These are phyloP conservation scores for Stachybotrys elegans DNA, from an alignment of 2,329 filamentous ascomycete species.

Conservation along the genomic window DNA sequence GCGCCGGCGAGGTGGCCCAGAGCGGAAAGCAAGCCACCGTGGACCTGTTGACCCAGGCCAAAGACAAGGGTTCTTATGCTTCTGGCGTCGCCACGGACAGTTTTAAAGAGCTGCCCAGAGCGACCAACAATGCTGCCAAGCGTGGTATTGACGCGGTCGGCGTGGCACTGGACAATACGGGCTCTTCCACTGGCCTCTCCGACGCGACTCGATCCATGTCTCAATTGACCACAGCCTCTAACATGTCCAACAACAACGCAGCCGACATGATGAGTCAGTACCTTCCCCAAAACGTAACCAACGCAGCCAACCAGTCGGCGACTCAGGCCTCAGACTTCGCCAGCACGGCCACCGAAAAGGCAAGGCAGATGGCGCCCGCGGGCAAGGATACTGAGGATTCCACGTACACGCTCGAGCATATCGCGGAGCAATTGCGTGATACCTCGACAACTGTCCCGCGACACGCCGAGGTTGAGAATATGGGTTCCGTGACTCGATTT, in stretches of 20 bases:
- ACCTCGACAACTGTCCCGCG: not conserved
- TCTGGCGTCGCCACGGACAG: not conserved
- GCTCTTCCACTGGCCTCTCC: not conserved
- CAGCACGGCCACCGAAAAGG: not conserved
- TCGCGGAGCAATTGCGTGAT: not conserved
- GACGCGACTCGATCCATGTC: not conserved
- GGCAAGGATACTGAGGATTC: not conserved
- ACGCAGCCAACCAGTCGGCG: not conserved
- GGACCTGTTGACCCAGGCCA: not conserved
- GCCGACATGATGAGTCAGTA: not conserved
- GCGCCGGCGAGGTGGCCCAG: not conserved
- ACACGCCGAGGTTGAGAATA: not conserved
- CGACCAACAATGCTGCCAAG: not conserved
- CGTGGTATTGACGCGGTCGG: not conserved
- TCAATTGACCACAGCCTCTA: not conserved
- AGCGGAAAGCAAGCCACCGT: constrained; percentile 7
- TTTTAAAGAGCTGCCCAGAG: not conserved
- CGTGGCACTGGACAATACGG: not conserved
- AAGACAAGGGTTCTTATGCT: not conserved
- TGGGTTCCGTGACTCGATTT: not conserved
- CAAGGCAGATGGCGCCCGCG: not conserved
- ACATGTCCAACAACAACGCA: not conserved
- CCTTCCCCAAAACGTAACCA: not conserved
- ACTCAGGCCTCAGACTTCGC: not conserved
- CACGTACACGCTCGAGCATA: not conserved